Base-by-base conservation (phyloP, 306 rosid species). In the Pachyrhizus erosus region DNA sequence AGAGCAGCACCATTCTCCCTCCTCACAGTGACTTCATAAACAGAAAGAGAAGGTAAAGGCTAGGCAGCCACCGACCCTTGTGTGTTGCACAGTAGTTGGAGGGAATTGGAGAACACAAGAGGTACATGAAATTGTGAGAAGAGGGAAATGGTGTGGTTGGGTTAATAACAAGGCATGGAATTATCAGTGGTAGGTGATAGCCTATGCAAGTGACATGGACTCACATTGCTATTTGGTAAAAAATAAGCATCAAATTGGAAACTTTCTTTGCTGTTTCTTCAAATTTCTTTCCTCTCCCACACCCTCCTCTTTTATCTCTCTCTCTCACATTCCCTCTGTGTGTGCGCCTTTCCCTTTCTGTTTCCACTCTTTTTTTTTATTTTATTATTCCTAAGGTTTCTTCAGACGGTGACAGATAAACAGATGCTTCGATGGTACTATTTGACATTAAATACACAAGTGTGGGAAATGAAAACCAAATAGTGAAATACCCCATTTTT, bases 201-300 rank as follows among this genome's bases (percentile, higher is more conserved):
- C 31, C 3, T 69, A 20, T 82, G 80, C 67, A 72, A 77, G 87
- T 81, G 82, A 84, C 80, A 82, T 76, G 72, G 78, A 79, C 82
- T 84, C 87, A 24, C 80, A 46, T 80, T 79, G 76, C 70, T 80
- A 84, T 79, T 77, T 82, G 85, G 94, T 90, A 85, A 92, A 90
- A 90, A 80, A 72, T 75, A 89, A 87, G 94, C 91, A 92, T 90
- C 75, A 57, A 66, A 77, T 73, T 79, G 77, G 72, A 87, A 87
- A 79, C 94, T 90, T 82, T 86, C 86, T 91, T 87, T 88, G 91
- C 89, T 85, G 97, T 90, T 92, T 85, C 92, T 89, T 87, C 90
- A 89, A 92, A 83, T 86, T 88, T 89, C 85, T 86, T 55, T 84
- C 72, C 86, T 69, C 78, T 58, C 67, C 39, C 69, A 27, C 69